These are phyloP conservation scores for Xanthoparmelia taractica DNA, from an alignment of 495 filamentous ascomycete species.

Conservation along the genomic window DNA sequence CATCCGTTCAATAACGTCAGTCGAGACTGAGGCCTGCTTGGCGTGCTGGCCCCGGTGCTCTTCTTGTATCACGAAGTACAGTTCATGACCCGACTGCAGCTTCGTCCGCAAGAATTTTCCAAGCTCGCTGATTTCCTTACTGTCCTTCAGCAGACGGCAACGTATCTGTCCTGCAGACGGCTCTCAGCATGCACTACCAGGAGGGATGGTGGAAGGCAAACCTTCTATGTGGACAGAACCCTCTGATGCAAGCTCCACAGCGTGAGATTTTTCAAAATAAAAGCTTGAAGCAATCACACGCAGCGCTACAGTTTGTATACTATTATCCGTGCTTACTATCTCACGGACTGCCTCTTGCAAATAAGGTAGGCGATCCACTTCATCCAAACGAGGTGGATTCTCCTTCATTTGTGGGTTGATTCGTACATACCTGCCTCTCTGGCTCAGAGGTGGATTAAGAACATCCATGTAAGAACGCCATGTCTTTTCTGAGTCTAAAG, in stretches of 20 bases:
- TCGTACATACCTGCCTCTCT: conserved; percentile 15
- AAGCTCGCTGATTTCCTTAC: conserved; percentile 18
- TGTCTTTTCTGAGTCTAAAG: conserved; percentile 20
- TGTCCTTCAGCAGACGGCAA: conserved; percentile 14
- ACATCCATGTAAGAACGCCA: conserved; percentile 20
- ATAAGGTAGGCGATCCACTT: conserved; percentile 11
- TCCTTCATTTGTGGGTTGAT: conserved; percentile 18
- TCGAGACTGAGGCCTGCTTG: conserved; percentile 8
- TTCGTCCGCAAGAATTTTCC: conserved; percentile 14
- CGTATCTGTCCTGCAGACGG: conserved; percentile 9
- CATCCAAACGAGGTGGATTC: conserved; percentile 20
- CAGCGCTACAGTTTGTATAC: conserved; percentile 9
- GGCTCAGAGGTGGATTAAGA: conserved; percentile 1
- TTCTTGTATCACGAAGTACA: conserved; percentile 24
- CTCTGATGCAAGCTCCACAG: not conserved
- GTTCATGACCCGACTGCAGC: not conserved
- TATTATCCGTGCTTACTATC: not conserved
- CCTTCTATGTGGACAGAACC: conserved; percentile 9
- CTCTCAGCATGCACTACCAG: not conserved
- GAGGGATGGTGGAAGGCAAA: not conserved
- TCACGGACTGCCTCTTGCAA: conserved; percentile 11
- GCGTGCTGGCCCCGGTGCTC: conserved; percentile 7
- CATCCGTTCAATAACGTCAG: conserved; percentile 21
- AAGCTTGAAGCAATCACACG: conserved; percentile 21
- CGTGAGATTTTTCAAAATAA: conserved; percentile 17